Base-by-base conservation (phyloP, 129 eudicot species). In the Flaveria robusta region DNA sequence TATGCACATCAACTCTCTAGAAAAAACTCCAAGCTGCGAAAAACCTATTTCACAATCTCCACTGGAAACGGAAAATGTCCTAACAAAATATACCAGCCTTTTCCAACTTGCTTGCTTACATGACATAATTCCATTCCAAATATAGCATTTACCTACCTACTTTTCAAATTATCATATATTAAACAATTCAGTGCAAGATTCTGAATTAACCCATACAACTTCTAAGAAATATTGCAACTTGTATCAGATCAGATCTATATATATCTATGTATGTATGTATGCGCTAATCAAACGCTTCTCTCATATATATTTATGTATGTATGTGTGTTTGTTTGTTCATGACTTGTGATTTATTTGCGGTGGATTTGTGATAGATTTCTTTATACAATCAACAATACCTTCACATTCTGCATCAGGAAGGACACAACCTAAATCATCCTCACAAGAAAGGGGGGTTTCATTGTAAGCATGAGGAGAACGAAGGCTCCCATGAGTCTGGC, bases 341-440 rank as follows among this genome's bases (percentile, higher is more conserved):
- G 75, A 67, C 19, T 27, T 73, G 14, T 54, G 49, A 66, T 72
- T 72, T 31, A 18, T 43, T 6, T n/a, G n/a, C n/a, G 71, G 83
- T 31, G 88, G 74, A 51, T 79, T 49, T 1, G 85, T 76, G 24
- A 87, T 79, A 22, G 99, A 91, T 84, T 95, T 95, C 82, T 83
- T 86, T 74, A 91, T 72, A 78, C 97, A 95, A 79, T 91, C 97
- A 68, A 88, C 94, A 72, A 95, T 91, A 81, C 97, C 99, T 91
- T 86, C 90, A 69, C 95, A 89, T 72, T 85, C 90, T 55, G 89
- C 84, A 37, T 87, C 87, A 1, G 87, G 79, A 15, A 76, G 46
- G 34, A 85, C 50, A 80, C 97, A 90, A 16, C 79, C 88, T 15
- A 77, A 42, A 20, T 91, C 92, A 74, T 91, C 97, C 46, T 88